These are phyloP conservation scores for Coniochaeta sp. DNA, from an alignment of 2,329 filamentous ascomycete species.

Conservation along the genomic window DNA sequence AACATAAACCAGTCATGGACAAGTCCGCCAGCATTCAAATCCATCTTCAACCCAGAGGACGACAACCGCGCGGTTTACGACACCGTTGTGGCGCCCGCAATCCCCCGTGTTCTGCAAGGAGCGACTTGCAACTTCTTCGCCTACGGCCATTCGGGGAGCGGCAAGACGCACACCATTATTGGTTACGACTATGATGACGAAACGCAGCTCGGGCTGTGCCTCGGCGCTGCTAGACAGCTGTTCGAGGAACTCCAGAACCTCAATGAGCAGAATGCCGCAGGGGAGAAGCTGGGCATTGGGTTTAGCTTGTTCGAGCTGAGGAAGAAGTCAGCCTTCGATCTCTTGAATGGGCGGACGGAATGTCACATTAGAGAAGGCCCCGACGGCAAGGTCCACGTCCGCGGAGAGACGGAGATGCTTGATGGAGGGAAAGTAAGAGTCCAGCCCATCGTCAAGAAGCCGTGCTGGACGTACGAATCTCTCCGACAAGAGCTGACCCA, in stretches of 20 bases:
- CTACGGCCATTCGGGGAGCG: conserved; percentile 30
- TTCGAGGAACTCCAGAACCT: conserved; percentile 17
- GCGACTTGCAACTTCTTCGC: conserved; percentile 33
- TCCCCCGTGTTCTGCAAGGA: conserved; percentile 25
- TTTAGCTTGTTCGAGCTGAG: conserved; percentile 33
- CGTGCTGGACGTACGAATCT: conserved; percentile 28
- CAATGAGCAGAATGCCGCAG: conserved; percentile 12
- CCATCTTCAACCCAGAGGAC: conserved; percentile 18
- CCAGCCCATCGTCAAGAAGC: conserved; percentile 24
- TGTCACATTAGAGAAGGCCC: conserved; percentile 32
- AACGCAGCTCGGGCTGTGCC: conserved; percentile 27
- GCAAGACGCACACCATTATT: conserved; percentile 17
- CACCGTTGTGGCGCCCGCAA: conserved; percentile 22
- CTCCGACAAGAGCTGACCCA: conserved; percentile 20
- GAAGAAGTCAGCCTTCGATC: conserved; percentile 32
- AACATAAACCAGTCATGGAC: conserved; percentile 11
- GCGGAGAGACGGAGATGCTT: conserved; percentile 32
- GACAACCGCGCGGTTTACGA: conserved; percentile 17
- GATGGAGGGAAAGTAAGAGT: conserved; percentile 32
- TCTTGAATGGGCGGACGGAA: conserved; percentile 28
- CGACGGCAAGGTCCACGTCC: conserved; percentile 31
- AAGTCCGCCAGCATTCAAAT: conserved; percentile 14
- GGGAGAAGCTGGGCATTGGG: conserved; percentile 23
- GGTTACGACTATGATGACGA: conserved; percentile 30
- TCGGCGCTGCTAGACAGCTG: conserved; percentile 25